Conservation (phyloP, 495 filamentous ascomycete genomes). For the Poronia punctata region DNA sequence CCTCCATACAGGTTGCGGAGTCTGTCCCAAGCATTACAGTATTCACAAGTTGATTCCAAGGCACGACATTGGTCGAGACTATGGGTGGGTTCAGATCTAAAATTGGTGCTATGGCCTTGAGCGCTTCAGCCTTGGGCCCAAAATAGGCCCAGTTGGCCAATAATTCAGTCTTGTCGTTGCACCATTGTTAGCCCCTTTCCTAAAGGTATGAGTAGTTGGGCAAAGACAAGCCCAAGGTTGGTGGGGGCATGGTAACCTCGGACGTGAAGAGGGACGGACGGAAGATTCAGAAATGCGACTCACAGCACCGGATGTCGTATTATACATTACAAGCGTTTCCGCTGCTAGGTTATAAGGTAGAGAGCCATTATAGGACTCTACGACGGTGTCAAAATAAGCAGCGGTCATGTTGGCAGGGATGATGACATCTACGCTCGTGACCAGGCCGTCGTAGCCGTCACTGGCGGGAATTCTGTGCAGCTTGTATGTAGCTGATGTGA, state of each 20-base stretch:
- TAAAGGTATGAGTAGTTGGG: constrained; percentile 4
- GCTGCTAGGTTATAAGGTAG: constrained; percentile 15
- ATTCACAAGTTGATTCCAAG: neutral
- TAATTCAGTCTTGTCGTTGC: neutral
- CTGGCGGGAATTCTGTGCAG: too few species aligned
- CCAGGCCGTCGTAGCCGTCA: constrained; percentile 17
- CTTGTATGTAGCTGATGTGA: constrained; percentile 30
- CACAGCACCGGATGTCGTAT: constrained; percentile 1
- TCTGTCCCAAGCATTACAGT: neutral
- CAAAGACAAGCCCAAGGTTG: too few species aligned
- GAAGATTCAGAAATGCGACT: too few species aligned
- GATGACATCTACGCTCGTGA: constrained; percentile 20
- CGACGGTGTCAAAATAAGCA: constrained; percentile 16
- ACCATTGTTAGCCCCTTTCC: constrained; percentile 1
- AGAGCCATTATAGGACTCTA: constrained; percentile 8
- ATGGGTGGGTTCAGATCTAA: constrained; percentile 4
- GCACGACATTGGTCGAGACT: neutral
- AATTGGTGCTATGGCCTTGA: constrained; percentile 10
- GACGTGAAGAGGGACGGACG: too few species aligned
- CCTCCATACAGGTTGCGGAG: neutral
- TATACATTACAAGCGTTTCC: neutral
- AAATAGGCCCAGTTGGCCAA: constrained; percentile 3
- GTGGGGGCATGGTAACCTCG: too few species aligned
- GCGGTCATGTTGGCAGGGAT: constrained; percentile 17
- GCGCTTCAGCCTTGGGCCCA: constrained; percentile 4